Base-by-base conservation (phyloP, 371 early-diverging fungal species). In the Apophysomyces elegans region DNA sequence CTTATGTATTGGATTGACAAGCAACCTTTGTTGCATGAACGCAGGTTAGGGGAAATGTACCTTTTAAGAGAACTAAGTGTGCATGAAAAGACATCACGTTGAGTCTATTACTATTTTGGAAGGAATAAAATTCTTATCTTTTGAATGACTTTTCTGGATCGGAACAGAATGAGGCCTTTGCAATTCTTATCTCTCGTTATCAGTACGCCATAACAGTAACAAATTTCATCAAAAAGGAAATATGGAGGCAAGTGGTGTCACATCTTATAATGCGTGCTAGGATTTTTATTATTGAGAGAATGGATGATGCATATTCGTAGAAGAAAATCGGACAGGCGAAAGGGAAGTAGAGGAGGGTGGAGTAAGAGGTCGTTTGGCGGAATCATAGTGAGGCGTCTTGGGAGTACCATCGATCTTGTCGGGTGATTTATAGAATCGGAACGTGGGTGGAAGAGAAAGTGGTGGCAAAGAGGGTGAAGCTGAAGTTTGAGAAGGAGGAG, bases 121-220 rank as follows among this genome's bases (percentile, higher is more conserved):
- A 26, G 41, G 41, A 41, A 41, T 41, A 41, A 41, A 41, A 11
- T 13, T 41, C 41, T 41, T 41, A 41, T 41, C 41, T 41, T 41
- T 41, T 41, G 8, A 41, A 41, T 41, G 41, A 8, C 13, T 41
- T 41, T 41, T 41, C 41, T 41, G 41, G 41, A 41, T 41, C 13
- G 41, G 41, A 41, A 41, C 8, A 41, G 41, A 41, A 41, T 41
- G 41, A 41, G 41, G 41, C 1, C 41, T 41, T 41, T 41, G 41
- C 41, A 50, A 21, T 26, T 16, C 54, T 50, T 50, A 50, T 50
- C 54, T 50, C 21, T 50, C 7, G 21, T 50, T 50, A 50, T 50
- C 54, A 50, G 21, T 26, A 26, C 21, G 41, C 54, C 21, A 50
- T 50, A 50, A 50, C 54, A 50, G 54, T 50, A 50, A 50, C 16